phyloP scores from a whole-genome alignment of 345 rosid species.

The Hibiscus trionum region DNA sequence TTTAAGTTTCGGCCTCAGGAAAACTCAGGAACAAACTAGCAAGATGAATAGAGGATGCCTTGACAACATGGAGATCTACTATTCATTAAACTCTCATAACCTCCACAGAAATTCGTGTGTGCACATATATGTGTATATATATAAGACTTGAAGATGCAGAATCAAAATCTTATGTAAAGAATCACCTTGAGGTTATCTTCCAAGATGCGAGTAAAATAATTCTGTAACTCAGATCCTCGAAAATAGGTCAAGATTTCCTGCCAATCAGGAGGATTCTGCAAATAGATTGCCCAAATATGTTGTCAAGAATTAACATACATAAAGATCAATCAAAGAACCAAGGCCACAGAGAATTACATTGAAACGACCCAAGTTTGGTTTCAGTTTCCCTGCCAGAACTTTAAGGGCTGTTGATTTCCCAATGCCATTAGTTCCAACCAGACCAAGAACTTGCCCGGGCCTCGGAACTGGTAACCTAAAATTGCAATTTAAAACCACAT shows the following conservation, averaged over 20 bases:
- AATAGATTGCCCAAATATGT: slow-evolving; percentile 3
- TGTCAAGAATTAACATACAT: slow-evolving; percentile 7
- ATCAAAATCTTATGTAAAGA: background rate
- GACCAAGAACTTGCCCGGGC: slow-evolving; percentile 98
- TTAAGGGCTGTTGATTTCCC: slow-evolving; percentile 98
- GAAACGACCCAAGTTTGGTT: slow-evolving; percentile 96
- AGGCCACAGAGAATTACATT: slow-evolving; percentile 32
- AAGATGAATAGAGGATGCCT: background rate
- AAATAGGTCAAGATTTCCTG: slow-evolving; percentile 95
- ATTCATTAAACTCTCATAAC: background rate
- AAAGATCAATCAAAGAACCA: slow-evolving; percentile 7
- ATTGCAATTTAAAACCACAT: slow-evolving; percentile 11
- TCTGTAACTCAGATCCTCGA: slow-evolving; percentile 95
- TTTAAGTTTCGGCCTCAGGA: background rate
- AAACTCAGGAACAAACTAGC: background rate
- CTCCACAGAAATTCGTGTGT: background rate
- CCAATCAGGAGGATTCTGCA: slow-evolving; percentile 99
- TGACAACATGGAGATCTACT: background rate
- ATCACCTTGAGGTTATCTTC: slow-evolving; percentile 91
- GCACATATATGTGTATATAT: too few species aligned
- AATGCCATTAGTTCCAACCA: slow-evolving; percentile 99
- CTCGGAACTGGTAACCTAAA: slow-evolving; percentile 93
- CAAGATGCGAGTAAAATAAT: slow-evolving; percentile 88
- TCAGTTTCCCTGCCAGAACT: slow-evolving; percentile 89
- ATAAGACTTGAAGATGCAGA: background rate